Evolutionary conservation across 2,329 filamentous ascomycete genomes (phyloP).

Genomic region (Penicillium glabrum): DNA sequence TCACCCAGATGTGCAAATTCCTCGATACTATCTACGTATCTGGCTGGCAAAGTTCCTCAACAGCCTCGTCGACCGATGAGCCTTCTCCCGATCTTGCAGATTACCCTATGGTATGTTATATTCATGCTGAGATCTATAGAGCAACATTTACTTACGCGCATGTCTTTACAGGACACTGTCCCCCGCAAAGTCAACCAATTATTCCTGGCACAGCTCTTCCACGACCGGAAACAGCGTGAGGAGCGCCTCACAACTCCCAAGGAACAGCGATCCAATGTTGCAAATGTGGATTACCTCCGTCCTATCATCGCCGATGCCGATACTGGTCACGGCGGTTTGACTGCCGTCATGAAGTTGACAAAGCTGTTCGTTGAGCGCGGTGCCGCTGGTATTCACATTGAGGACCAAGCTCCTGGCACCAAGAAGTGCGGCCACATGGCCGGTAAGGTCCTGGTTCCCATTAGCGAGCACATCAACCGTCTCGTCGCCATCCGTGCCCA

Average conservation of each 20-base stretch:
- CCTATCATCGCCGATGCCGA: constrained; percentile 97
- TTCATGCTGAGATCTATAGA: not conserved
- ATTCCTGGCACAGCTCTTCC: constrained; percentile 98
- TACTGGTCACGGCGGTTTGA: constrained; percentile 93
- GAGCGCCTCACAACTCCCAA: constrained; percentile 80
- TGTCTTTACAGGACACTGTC: constrained; percentile 74
- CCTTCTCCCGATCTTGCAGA: constrained; percentile 97
- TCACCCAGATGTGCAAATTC: constrained; percentile 99
- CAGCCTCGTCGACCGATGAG: constrained; percentile 90
- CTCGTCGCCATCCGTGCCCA: constrained; percentile 95
- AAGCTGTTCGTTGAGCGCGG: constrained; percentile 97
- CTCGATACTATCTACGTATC: constrained; percentile 98
- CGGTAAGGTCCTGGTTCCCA: constrained; percentile 94
- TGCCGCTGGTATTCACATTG: constrained; percentile 96
- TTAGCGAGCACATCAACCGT: constrained; percentile 97
- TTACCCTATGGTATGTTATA: constrained; percentile 75
- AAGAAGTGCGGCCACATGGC: constrained; percentile 99
- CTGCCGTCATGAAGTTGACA: constrained; percentile 99
- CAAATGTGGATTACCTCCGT: constrained; percentile 89
- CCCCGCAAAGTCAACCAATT: constrained; percentile 97
- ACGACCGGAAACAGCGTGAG: constrained; percentile 97
- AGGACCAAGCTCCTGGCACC: constrained; percentile 95
- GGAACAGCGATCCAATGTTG: constrained; percentile 67
- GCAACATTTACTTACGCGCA: constrained; percentile 13
- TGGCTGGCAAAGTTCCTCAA: constrained; percentile 97